Percentiles rank a stretch among this genome's conserved stretches.
Evolutionary conservation across 495 filamentous ascomycete genomes (phyloP).

Genomic region (Penicillium malachiteum): DNA sequence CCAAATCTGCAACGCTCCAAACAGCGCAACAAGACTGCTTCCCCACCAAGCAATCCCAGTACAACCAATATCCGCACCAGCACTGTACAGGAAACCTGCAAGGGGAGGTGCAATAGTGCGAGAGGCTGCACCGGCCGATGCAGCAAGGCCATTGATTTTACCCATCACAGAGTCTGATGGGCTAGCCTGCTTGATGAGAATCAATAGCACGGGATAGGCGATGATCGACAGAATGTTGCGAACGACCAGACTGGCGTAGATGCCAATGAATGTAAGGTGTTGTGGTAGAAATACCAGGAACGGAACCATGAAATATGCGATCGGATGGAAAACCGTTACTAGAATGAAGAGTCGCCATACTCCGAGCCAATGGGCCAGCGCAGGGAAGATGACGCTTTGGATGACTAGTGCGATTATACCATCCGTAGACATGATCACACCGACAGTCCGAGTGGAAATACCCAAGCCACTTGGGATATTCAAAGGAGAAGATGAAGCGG

Average conservation of each 20-base stretch:
- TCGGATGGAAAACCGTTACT: conserved; percentile 72
- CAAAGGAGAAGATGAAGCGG: conserved; percentile 37
- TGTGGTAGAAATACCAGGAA: conserved; percentile 63
- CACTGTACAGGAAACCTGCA: conserved; percentile 70
- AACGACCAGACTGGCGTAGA: conserved; percentile 68
- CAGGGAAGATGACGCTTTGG: conserved; percentile 73
- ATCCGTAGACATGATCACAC: conserved; percentile 76
- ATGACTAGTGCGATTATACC: conserved; percentile 77
- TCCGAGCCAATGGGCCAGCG: conserved; percentile 67
- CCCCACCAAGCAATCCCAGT: conserved; percentile 80
- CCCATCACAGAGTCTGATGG: conserved; percentile 65
- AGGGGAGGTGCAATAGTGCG: conserved; percentile 75
- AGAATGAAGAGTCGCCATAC: conserved; percentile 71
- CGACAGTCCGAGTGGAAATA: conserved; percentile 68
- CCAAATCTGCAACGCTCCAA: conserved; percentile 69
- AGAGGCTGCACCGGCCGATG: conserved; percentile 73
- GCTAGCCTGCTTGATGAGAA: conserved; percentile 81
- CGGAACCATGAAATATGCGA: conserved; percentile 74
- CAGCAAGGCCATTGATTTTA: conserved; percentile 78
- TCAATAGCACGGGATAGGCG: conserved; percentile 74
- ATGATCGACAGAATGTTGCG: conserved; percentile 77
- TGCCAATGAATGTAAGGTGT: conserved; percentile 58
- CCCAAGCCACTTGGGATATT: conserved; percentile 74
- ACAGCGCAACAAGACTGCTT: conserved; percentile 64
- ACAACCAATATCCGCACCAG: conserved; percentile 63